These are phyloP conservation scores for Erodium chrysanthum DNA, from an alignment of 441 rosid genomes.

Conservation along the genomic window DNA sequence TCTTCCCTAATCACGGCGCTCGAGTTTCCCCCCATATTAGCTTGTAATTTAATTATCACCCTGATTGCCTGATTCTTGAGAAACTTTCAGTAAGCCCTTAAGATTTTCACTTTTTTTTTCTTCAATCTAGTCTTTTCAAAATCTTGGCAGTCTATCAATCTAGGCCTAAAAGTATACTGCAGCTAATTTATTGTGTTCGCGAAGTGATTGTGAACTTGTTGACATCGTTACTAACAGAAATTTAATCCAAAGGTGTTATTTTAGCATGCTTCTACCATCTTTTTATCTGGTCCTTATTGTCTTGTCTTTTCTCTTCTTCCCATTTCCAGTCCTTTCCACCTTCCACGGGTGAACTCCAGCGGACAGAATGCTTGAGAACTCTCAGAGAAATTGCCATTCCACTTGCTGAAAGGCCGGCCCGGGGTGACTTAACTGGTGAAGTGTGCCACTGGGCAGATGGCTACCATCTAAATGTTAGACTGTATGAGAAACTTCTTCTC, in stretches of 20 bases:
- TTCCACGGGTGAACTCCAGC: slow-evolving; percentile 80
- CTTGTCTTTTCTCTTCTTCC: slow-evolving; percentile 18
- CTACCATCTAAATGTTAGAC: slow-evolving; percentile 79
- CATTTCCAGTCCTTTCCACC: slow-evolving; percentile 61
- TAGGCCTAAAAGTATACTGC: not conserved
- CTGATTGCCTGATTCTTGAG: not conserved
- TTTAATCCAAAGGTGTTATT: not conserved
- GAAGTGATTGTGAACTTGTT: not conserved
- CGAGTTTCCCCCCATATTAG: not conserved
- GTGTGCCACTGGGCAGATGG: slow-evolving; percentile 99
- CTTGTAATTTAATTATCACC: not conserved
- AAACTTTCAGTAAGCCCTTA: not conserved
- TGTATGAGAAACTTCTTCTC: slow-evolving; percentile 86
- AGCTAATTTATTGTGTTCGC: not conserved
- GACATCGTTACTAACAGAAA: not conserved
- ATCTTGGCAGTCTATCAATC: not conserved
- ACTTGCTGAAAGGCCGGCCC: slow-evolving; percentile 97
- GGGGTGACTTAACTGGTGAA: slow-evolving; percentile 97
- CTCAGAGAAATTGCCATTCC: slow-evolving; percentile 78
- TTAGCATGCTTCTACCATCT: slow-evolving; percentile 1
- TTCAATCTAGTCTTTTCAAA: not conserved
- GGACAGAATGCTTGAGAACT: slow-evolving; percentile 84
- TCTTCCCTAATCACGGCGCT: not conserved
- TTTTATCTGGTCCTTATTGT: not conserved
- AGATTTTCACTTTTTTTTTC: not conserved